phyloP scores from a whole-genome alignment of 2,329 filamentous ascomycete species.

The Rhynchosporium secalis region DNA sequence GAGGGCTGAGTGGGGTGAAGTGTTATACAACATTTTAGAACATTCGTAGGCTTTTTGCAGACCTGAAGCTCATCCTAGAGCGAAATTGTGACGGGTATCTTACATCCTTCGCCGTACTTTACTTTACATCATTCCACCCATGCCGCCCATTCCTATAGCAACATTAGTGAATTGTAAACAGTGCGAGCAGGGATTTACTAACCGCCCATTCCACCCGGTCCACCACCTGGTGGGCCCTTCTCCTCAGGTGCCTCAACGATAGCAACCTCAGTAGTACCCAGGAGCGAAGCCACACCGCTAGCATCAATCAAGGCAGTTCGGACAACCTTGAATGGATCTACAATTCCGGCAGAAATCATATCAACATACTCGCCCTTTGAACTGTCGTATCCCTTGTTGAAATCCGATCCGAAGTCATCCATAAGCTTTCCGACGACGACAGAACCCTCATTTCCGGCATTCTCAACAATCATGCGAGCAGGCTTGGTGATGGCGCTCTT shows the following conservation, averaged over 20 bases:
- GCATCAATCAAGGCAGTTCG: slow-evolving; percentile 94
- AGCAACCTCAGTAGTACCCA: slow-evolving; percentile 96
- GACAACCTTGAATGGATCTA: slow-evolving; percentile 99
- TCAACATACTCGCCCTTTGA: slow-evolving; percentile 97
- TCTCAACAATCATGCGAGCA: slow-evolving; percentile 94
- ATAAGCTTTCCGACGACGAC: slow-evolving; percentile 98
- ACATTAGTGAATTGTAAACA: slow-evolving; percentile 22
- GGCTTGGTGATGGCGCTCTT: slow-evolving; percentile 97
- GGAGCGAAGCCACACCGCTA: slow-evolving; percentile 91
- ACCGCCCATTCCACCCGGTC: slow-evolving; percentile 63
- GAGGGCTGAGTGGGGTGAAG: slow-evolving; percentile 35
- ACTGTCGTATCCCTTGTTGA: slow-evolving; percentile 98
- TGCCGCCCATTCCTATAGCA: slow-evolving; percentile 41
- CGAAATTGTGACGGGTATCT: slow-evolving; percentile 31
- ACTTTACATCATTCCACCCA: slow-evolving; percentile 41
- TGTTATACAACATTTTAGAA: slow-evolving; percentile 37
- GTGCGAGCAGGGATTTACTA: slow-evolving; percentile 22
- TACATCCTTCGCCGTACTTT: slow-evolving; percentile 33
- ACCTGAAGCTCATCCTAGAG: slow-evolving; percentile 21
- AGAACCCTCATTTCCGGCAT: slow-evolving; percentile 91
- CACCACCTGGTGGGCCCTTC: slow-evolving; percentile 64
- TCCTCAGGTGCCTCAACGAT: slow-evolving; percentile 98
- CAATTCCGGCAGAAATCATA: slow-evolving; percentile 96
- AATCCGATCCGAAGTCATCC: slow-evolving; percentile 86
- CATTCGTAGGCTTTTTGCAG: slow-evolving; percentile 23